Percentiles rank a stretch among this genome's conserved stretches.
These are phyloP conservation scores for Candida ulmi DNA, from an alignment of 805 yeast species.

Conservation along the genomic window DNA sequence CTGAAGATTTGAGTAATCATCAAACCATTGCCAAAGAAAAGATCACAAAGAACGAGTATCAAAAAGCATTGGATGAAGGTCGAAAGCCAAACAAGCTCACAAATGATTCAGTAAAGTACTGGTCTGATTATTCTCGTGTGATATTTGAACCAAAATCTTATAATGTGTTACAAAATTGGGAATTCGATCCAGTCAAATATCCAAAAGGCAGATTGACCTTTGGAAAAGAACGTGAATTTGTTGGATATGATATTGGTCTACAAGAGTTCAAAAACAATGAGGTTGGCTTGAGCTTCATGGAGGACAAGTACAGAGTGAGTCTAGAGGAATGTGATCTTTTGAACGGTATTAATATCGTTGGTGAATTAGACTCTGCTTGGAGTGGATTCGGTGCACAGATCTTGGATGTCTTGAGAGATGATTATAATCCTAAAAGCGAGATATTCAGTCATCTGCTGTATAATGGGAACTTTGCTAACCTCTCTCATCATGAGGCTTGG, in stretches of 20 bases:
- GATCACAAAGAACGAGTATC: constrained; percentile 53
- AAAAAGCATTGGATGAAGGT: constrained; percentile 52
- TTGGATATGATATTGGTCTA: constrained; percentile 48
- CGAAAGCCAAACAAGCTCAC: constrained; percentile 29
- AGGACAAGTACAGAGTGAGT: constrained; percentile 49
- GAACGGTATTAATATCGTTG: constrained; percentile 62
- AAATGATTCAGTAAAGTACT: constrained; percentile 44
- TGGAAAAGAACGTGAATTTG: constrained; percentile 35
- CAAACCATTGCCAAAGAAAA: constrained; percentile 30
- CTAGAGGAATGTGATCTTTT: constrained; percentile 74
- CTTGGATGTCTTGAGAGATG: constrained; percentile 59
- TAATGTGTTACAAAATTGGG: constrained; percentile 55
- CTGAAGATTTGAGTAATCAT: constrained; percentile 12
- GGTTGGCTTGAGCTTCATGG: constrained; percentile 45
- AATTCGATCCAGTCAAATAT: constrained; percentile 33
- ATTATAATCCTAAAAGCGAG: constrained; percentile 48
- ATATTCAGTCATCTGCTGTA: constrained; percentile 44
- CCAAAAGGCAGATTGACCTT: constrained; percentile 22
- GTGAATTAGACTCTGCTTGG: constrained; percentile 81
- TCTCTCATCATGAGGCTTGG: constrained; percentile 15
- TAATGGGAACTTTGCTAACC: constrained; percentile 18
- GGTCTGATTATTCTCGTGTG: constrained; percentile 78
- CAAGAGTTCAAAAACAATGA: constrained; percentile 45
- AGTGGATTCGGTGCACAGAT: constrained; percentile 61
- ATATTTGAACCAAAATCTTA: constrained; percentile 59